Base-by-base conservation (phyloP, 306 rosid genomes). In the Prunus mira region DNA sequence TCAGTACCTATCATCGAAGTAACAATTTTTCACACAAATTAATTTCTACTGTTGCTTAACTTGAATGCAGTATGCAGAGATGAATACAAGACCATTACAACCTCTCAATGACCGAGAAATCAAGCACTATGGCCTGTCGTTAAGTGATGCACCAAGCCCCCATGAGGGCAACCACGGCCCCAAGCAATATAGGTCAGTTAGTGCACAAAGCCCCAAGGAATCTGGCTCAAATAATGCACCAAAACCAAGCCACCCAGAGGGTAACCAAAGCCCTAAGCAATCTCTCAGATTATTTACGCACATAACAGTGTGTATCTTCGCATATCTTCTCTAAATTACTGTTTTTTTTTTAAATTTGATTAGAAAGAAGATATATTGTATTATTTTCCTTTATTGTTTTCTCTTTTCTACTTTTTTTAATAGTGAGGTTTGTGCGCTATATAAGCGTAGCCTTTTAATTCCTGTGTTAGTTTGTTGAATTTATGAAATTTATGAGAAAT, bases 71-170 rank as follows among this genome's bases (percentile, higher is more conserved):
- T 76, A 20, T 47, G 84, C 84, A 14, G 81, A 78, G 75, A 12
- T 55, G 50, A 85, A 78, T 63, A 76, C 88, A 46, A 81, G 88
- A 78, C 88, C 86, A 9, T 68, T 81, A 17, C 88, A 81, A 67
- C 38, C 80, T 22, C 18, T 78, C 38, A 78, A 85, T 67, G 30
- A 45, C 51, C 67, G 86, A 75, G 65, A 64, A 1, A 51, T 84
- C 50, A 74, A 28, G 66, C 73, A 46, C 41, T 55, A 34, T 24
- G 78, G 64, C 41, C 43, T 38, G 43, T 38, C 43, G 43, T 38
- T 38, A 38, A 38, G 9, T 38, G 43, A 51, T 51, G 56, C 56
- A 17, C 22, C 58, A 3, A 54, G 12, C 9, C 12, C 24, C 19
- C 58, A 54, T 17, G 24, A 54, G 11, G n/a, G 58, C n/a, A 54